phyloP scores from a whole-genome alignment of 2,329 filamentous ascomycete species.

The Ascochyta koolunga region DNA sequence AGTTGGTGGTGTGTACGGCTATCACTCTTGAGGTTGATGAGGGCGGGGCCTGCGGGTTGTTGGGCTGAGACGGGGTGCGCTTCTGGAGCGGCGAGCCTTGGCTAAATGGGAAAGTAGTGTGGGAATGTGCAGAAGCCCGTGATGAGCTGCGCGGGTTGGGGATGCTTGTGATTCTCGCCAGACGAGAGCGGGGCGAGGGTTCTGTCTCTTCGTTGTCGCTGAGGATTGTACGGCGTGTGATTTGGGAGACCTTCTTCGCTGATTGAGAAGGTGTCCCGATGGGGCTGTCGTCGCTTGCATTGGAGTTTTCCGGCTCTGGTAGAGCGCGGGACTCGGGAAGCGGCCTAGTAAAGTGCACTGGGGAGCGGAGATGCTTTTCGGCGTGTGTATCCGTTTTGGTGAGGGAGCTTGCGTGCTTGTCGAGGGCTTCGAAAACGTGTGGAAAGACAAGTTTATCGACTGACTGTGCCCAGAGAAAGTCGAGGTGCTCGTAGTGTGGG shows the following conservation, averaged over 20 bases:
- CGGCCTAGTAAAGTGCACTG: constrained; percentile 35
- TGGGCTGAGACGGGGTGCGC: background rate
- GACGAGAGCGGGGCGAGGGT: constrained; percentile 20
- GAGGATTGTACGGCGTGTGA: constrained; percentile 9
- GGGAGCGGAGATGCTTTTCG: constrained; percentile 35
- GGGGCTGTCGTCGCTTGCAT: constrained; percentile 10
- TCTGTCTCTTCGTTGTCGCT: constrained; percentile 5
- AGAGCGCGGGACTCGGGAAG: constrained; percentile 32
- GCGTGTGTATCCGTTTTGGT: constrained; percentile 17
- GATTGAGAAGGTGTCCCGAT: constrained; percentile 8
- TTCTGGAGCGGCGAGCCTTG: background rate
- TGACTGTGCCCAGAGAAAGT: constrained; percentile 92
- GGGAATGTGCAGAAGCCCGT: constrained; percentile 17
- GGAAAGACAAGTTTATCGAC: constrained; percentile 85
- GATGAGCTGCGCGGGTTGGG: constrained; percentile 24
- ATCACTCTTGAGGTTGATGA: constrained; percentile 10
- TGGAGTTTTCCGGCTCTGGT: constrained; percentile 21
- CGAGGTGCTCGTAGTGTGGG: constrained; percentile 92
- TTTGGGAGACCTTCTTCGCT: constrained; percentile 7
- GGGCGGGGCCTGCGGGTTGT: background rate
- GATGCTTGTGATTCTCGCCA: constrained; percentile 25
- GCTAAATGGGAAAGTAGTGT: constrained; percentile 26
- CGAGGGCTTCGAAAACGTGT: constrained; percentile 87
- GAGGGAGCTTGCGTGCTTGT: constrained; percentile 61
- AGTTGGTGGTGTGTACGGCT: constrained; percentile 19